These are phyloP conservation scores for Acorus calamus DNA, from an alignment of 106 monocot species.

Conservation along the genomic window DNA sequence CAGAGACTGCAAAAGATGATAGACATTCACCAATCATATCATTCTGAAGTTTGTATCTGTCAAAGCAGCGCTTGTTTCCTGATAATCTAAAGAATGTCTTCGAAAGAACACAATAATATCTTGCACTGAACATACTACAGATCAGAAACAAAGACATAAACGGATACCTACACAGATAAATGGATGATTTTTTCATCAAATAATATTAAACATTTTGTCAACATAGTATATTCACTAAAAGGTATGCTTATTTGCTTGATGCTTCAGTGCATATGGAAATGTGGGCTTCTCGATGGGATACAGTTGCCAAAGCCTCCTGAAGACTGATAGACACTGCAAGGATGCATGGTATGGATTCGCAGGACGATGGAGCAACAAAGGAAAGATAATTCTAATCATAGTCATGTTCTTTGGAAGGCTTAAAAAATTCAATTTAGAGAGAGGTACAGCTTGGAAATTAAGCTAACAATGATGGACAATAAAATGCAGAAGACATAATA, in stretches of 20 bases:
- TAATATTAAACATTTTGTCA: neutral
- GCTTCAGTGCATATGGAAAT: constrained; percentile 10
- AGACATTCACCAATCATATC: neutral
- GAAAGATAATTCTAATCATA: constrained; percentile 34
- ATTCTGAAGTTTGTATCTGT: neutral
- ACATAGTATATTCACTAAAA: neutral
- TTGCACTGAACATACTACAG: too few relatives aligned
- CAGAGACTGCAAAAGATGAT: too few relatives aligned
- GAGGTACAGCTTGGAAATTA: constrained; percentile 2
- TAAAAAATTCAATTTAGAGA: constrained; percentile 2
- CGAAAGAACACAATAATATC: too few relatives aligned
- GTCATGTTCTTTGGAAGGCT: constrained; percentile 53
- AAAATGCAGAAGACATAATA: constrained; percentile 1
- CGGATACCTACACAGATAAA: too few relatives aligned
- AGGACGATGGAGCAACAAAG: constrained; percentile 36
- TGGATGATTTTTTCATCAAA: neutral
- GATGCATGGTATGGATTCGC: constrained; percentile 31
- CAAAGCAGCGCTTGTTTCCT: neutral
- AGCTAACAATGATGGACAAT: too few relatives aligned
- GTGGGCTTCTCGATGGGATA: neutral
- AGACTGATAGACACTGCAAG: constrained; percentile 12
- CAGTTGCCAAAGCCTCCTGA: constrained; percentile 10
- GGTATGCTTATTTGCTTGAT: neutral
- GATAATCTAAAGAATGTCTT: too few relatives aligned
- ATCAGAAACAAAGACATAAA: too few relatives aligned